Evolutionary conservation across 805 yeast species (phyloP).

Genomic region (Nakazawaea ambrosiae): DNA sequence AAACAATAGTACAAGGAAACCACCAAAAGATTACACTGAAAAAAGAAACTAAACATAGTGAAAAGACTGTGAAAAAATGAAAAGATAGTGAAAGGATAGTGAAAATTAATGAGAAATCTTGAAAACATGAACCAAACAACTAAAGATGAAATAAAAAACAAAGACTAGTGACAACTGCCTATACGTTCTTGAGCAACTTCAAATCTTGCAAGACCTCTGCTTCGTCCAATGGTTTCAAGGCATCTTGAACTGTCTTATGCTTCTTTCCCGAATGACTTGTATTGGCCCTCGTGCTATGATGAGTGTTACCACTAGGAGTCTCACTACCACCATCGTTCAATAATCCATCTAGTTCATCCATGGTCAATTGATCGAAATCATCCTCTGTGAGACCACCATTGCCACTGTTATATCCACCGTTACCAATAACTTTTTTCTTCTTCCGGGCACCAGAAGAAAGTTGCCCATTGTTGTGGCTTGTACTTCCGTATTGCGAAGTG

Average conservation of each 20-base stretch:
- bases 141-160: no score
- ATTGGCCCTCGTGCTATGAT: constrained; percentile 8
- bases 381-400: constrained; percentile 1
- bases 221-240: constrained; percentile 6
- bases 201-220: constrained; percentile 6
- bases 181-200: constrained; percentile 4
- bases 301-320: not conserved
- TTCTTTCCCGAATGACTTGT: constrained; percentile 1
- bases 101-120: no score
- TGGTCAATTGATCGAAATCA: constrained; percentile 10
- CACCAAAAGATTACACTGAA: no score
- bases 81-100: no score
- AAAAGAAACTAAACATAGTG: no score
- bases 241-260: constrained; percentile 10
- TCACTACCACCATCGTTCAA: constrained; percentile 8
- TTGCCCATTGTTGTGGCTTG: not conserved
- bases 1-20: no score
- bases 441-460: not conserved
- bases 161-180: no score
- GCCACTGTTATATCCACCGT: not conserved
- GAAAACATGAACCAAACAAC: no score
- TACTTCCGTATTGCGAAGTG: constrained; percentile 13
- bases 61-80: no score
- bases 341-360: constrained; percentile 11
- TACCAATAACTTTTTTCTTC: not conserved